Percentiles rank a stretch among this genome's conserved stretches.
Evolutionary conservation across 169 alveolate genomes (phyloP).

Genomic region (Cryptosporidium tyzzeri): DNA sequence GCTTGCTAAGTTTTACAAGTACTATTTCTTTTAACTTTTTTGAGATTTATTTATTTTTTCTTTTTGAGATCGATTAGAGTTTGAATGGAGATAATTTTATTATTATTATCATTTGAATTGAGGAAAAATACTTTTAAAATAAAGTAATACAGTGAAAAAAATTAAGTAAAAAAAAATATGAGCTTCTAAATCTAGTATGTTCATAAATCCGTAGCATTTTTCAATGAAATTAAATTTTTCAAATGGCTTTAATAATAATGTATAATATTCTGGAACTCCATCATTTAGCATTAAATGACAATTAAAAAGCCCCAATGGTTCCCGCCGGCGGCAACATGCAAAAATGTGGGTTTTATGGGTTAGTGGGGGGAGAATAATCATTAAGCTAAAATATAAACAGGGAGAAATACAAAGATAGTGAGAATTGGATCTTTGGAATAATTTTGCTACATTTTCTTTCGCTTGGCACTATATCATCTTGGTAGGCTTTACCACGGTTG

Average conservation of each 20-base stretch:
- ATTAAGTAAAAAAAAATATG: too few relatives aligned
- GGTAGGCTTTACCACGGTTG: too few relatives aligned
- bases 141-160: too few relatives aligned
- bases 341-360: conserved; percentile 33
- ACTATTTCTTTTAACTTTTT: background rate
- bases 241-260: too few relatives aligned
- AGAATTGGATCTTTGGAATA: background rate
- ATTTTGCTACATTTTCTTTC: too few relatives aligned
- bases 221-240: too few relatives aligned
- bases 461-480: background rate
- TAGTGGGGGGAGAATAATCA: conserved; percentile 4
- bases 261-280: too few relatives aligned
- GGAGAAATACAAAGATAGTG: background rate
- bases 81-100: background rate
- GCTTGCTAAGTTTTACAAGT: background rate
- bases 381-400: background rate
- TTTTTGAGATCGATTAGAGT: background rate
- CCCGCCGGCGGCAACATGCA: conserved; percentile 72
- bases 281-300: background rate
- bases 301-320: too few relatives aligned
- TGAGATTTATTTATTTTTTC: background rate
- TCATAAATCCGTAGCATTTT: too few relatives aligned
- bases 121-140: too few relatives aligned
- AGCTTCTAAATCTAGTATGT: too few relatives aligned
- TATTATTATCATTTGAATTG: too few relatives aligned